Base-by-base conservation (phyloP, 306 rosid genomes). In the Hylodesmum podocarpum region DNA sequence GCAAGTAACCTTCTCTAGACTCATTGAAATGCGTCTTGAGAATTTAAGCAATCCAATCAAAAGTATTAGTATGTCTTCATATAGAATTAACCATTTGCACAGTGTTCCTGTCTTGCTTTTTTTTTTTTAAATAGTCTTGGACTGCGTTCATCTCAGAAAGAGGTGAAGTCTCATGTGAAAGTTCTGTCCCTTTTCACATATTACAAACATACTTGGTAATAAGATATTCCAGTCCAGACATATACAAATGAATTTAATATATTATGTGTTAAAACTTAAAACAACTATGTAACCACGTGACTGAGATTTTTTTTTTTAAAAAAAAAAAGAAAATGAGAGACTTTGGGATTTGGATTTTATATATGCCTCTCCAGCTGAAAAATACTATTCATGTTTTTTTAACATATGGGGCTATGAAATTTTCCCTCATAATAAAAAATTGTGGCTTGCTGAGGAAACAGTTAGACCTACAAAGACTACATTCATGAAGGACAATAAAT, bases 231-330 rank as follows among this genome's bases (percentile, higher is more conserved):
- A 28, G 37, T 27, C 65, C 28, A 27, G 0, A 57, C 21, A 7
- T 29, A 22, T 9, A 49, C 19, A 41, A 9, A 11, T 2, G 25
- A 14, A 10, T 37, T 44, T 28, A 12, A 51, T 40, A 22, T 55
- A 15, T 27, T 27, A 13, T 47, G 69, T 64, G 37, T 66, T 65
- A 67, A 70, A 59, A 77, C 22, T 66, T 65, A 67, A 70, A 59
- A 77, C 22, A 65, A 41, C 70, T 64, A 75, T 47, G 70, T 47
- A 68, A 75, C 81, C 83, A 76, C 81, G 82, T 82, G 89, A 79
- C 73, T 41, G 2, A 11, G 78, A 19, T 12, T 71, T n/a, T n/a
- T n/a, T n/a, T n/a, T n/a, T n/a, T n/a, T n/a, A n/a, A n/a, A n/a
- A n/a, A n/a, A n/a, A n/a, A n/a, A n/a, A n/a, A 72, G 21, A 77